These are phyloP conservation scores for Paracorniculantispora psalliotae DNA, from an alignment of 2,329 filamentous ascomycete species.

Conservation along the genomic window DNA sequence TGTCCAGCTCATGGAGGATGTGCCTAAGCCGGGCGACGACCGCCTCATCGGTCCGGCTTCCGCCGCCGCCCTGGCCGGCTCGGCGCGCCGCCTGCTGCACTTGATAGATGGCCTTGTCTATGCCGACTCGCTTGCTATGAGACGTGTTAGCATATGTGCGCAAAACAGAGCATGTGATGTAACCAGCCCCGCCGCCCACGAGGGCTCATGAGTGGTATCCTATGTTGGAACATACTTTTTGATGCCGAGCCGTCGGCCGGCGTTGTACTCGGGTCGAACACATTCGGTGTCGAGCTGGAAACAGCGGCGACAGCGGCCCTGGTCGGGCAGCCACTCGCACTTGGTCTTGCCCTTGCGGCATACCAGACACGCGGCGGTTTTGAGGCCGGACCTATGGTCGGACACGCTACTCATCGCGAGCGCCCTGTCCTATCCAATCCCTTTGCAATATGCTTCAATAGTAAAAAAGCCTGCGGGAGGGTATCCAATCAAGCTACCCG, in stretches of 20 bases:
- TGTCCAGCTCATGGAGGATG: conserved; percentile 31
- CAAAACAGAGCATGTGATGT: neutral
- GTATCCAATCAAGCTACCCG: neutral
- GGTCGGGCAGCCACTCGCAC: conserved; percentile 52
- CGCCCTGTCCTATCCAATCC: neutral
- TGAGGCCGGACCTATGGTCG: conserved; percentile 16
- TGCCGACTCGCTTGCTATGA: conserved; percentile 66
- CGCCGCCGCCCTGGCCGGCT: conserved; percentile 24
- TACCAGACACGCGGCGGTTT: conserved; percentile 54
- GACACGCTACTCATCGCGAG: conserved; percentile 5
- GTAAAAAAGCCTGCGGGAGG: neutral
- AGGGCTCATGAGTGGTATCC: no score
- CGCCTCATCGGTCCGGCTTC: conserved; percentile 41
- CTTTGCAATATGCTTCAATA: neutral
- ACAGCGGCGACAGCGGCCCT: conserved; percentile 57
- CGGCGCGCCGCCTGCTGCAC: conserved; percentile 65
- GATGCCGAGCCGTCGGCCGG: conserved; percentile 69
- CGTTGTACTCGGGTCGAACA: conserved; percentile 65
- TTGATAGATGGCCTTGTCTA: conserved; percentile 70
- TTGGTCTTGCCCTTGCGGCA: conserved; percentile 65
- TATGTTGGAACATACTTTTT: conserved; percentile 66
- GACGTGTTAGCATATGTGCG: conserved; percentile 8
- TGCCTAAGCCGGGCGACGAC: conserved; percentile 39
- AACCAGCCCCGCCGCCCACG: no score
- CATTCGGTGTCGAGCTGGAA: conserved; percentile 55